Evolutionary conservation across 2,329 filamentous ascomycete genomes (phyloP), one percentile per base, ranked within the genome.

Genomic region (Ophiostoma piceae): DNA sequence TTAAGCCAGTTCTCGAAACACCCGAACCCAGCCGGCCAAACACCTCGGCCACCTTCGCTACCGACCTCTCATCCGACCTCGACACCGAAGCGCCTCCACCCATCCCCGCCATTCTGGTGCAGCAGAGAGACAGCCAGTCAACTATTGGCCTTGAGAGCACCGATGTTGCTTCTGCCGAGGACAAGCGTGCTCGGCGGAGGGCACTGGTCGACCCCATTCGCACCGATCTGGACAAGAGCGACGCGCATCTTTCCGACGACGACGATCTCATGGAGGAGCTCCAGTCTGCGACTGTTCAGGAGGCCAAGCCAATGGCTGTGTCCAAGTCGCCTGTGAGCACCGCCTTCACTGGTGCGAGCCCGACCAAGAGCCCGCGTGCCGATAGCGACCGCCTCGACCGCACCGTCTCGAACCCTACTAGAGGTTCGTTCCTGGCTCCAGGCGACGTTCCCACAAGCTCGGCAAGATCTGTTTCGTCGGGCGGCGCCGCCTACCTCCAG

Each of bases 221-320:
- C 51, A 87, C 85, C 2, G 67, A 70, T 39, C 4, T 70, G 32
- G 66, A 82, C 57, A 75, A 84, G 60, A 85, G 90, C n/a, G 91
- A 94, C 77, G 92, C 51, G n/a, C 51, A 85, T 76, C 80, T 87
- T 57, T 84, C 80, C 35, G 89, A 90, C n/a, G 91, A 94, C 77
- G 92, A 95, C 76, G 90, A 88, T 19, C 86, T 94, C 72, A 90
- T 96, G 86, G 91, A 96, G 70, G 93, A 96, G 79, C 81, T 96
- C 69, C 90, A 92, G 75, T 90, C 87, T 69, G 93, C 92, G 37
- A 93, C 90, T 1, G 82, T 96, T 22, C 86, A 95, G 76, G 88
- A 97, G 80, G 92, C 92, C n/a, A 90, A 89, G 76, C 90, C 92
- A 1, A 87, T 96, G 73, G 85, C 86, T 1, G 88, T 95, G 9